Base-by-base conservation (phyloP, 805 yeast species). In the Kluyveromyces lactis region DNA sequence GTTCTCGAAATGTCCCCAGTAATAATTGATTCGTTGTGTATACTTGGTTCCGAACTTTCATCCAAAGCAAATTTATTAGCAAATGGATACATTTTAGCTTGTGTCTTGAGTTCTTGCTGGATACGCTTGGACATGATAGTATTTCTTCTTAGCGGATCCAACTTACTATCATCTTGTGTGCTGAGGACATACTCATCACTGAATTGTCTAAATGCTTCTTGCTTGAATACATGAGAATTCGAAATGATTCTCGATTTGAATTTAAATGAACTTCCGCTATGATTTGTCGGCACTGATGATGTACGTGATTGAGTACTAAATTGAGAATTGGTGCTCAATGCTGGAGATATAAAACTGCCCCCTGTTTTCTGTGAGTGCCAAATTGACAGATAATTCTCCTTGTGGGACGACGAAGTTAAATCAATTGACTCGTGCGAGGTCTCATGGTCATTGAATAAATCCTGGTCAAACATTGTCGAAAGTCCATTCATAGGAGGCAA, bases 361-460 rank as follows among this genome's bases (percentile, higher is more conserved):
- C 18, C 32, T n/a, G 40, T 40, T 34, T 56, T 58, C 35, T 59
- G 64, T 10, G 40, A 43, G 39, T 56, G 63, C 64, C 64, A 59
- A 4, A 59, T 56, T 3, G 55, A 47, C 12, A 59, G 38, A 37
- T 55, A 59, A 35, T 49, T 50, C 4, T 44, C 44, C 2, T 55
- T 51, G 26, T 49, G 44, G 12, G 31, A 40, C 1, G 47, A 26
- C 26, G n/a, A 31, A n/a, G 49, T 42, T 3, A 49, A 29, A 27
- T 52, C 52, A 11, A 49, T 40, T 2, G 53, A 50, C 9, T 51
- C 60, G 13, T 45, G 37, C 2, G 61, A 56, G 5, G 49, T 44
- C 23, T 55, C 60, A 23, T 35, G 40, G 8, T 48, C 50, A 19
- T 50, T 52, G 2, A 38, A 45, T 33, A 55, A 56, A 23, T 56